Conservation (phyloP, 352 stramenopile genomes). For the Globisporangium spiculum region DNA sequence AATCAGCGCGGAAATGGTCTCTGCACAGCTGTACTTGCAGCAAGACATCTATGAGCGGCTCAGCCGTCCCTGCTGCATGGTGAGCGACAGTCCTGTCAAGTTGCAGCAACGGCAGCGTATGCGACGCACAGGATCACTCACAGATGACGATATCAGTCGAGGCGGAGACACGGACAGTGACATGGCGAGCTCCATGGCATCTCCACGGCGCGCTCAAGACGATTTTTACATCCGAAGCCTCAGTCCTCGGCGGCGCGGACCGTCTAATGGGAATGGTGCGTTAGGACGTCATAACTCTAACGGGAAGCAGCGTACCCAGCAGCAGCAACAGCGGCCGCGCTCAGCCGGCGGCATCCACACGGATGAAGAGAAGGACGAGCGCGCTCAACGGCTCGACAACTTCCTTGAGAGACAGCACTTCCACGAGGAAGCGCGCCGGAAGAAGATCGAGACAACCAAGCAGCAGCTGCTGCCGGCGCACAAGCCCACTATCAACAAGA, state of each 20-base stretch:
- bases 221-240: conserved; percentile 46
- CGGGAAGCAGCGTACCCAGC: neutral
- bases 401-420: conserved; percentile 78
- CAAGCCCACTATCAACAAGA: conserved; percentile 81
- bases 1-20: conserved; percentile 74
- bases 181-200: conserved; percentile 16
- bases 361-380: conserved; percentile 49
- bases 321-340: conserved; percentile 35
- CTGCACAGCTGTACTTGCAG: conserved; percentile 79
- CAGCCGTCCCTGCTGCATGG: conserved; percentile 49
- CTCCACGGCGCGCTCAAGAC: conserved; percentile 38
- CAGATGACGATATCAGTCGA: conserved; percentile 16
- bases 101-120: conserved; percentile 5
- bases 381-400: conserved; percentile 49
- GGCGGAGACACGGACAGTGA: conserved; percentile 23
- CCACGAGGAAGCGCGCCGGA: conserved; percentile 60
- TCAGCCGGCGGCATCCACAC: conserved; percentile 45
- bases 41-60: conserved; percentile 86
- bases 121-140: conserved; percentile 19
- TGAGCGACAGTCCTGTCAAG: conserved; percentile 14
- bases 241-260: conserved; percentile 13
- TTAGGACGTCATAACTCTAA: conserved; percentile 5
- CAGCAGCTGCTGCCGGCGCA: conserved; percentile 54
- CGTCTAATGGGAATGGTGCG: conserved; percentile 9
- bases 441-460: conserved; percentile 63